Conservation (phyloP, 805 yeast genomes). For the Saccharomycopsis selenospora region DNA sequence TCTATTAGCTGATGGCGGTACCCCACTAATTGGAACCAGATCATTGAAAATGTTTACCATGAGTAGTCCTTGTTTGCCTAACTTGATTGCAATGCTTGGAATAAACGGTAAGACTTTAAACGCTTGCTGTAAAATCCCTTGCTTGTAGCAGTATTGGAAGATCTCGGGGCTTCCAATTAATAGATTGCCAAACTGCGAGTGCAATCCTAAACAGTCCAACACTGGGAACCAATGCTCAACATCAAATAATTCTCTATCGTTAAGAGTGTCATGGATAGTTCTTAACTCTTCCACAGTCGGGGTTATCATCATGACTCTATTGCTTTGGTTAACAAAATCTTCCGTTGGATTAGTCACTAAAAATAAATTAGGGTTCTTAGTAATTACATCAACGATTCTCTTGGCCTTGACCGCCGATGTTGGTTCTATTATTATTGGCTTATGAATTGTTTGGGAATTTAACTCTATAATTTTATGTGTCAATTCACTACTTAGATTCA, state of each 20-base stretch:
- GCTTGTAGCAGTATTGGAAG: slow-evolving; percentile 27
- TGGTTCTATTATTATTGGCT: slow-evolving; percentile 58
- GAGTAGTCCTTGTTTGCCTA: slow-evolving; percentile 20
- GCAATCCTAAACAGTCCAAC: slow-evolving; percentile 51
- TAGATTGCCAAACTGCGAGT: slow-evolving; percentile 38
- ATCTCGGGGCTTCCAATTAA: slow-evolving; percentile 23
- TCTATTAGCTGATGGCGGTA: slow-evolving; percentile 15
- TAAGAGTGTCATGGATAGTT: slow-evolving; percentile 46
- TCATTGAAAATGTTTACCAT: slow-evolving; percentile 31
- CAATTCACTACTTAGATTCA: slow-evolving; percentile 48
- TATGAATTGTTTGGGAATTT: slow-evolving; percentile 21
- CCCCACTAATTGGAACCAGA: background rate
- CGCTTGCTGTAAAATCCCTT: slow-evolving; percentile 57
- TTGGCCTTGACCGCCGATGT: slow-evolving; percentile 63
- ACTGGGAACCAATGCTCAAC: slow-evolving; percentile 70
- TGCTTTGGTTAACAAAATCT: slow-evolving; percentile 22
- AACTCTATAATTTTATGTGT: slow-evolving; percentile 31
- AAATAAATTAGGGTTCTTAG: slow-evolving; percentile 3
- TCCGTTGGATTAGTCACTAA: slow-evolving; percentile 38
- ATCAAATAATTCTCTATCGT: slow-evolving; percentile 35
- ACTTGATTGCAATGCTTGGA: slow-evolving; percentile 33
- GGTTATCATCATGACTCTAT: slow-evolving; percentile 30
- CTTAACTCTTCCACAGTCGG: slow-evolving; percentile 65
- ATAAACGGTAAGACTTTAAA: slow-evolving; percentile 68
- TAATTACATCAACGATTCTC: slow-evolving; percentile 32